Conservation (phyloP, 2,329 filamentous ascomycete species). For the Xylariaceae sp. region DNA sequence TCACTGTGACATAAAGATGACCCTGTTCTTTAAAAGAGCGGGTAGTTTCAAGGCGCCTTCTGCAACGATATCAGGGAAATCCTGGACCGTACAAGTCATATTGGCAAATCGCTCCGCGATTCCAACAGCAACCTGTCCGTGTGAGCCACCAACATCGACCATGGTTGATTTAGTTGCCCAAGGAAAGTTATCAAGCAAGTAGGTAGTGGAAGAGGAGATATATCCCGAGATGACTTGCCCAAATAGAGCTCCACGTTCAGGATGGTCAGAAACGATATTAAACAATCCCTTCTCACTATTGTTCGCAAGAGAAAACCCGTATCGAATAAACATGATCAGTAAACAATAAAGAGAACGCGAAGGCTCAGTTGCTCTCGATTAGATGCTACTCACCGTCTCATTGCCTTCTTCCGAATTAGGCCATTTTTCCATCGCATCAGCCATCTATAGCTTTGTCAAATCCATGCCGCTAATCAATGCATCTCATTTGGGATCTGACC, state of each 20-base stretch:
- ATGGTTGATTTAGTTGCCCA: conserved; percentile 16
- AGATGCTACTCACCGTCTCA: conserved; percentile 14
- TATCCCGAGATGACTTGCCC: conserved; percentile 16
- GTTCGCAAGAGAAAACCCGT: conserved; percentile 22
- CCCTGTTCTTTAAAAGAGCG: background rate
- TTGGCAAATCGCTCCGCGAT: conserved; percentile 18
- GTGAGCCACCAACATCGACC: conserved; percentile 19
- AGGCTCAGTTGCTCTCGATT: background rate
- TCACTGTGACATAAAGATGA: background rate
- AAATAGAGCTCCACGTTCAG: conserved; percentile 15
- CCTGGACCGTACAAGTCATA: conserved; percentile 14
- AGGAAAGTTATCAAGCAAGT: background rate
- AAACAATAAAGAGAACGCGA: no score
- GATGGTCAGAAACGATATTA: conserved; percentile 22
- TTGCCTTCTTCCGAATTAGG: conserved; percentile 23
- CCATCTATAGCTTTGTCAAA: conserved; percentile 7
- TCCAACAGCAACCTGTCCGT: conserved; percentile 14
- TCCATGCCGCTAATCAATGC: background rate
- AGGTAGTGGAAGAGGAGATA: no score
- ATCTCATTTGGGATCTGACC: conserved; percentile 1
- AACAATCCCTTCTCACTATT: conserved; percentile 23
- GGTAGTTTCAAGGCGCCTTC: background rate
- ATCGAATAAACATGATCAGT: background rate
- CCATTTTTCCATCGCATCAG: conserved; percentile 25
- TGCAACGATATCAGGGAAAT: background rate